Base-by-base conservation (phyloP, 2,329 filamentous ascomycete species). In the Gyromitra esculenta region DNA sequence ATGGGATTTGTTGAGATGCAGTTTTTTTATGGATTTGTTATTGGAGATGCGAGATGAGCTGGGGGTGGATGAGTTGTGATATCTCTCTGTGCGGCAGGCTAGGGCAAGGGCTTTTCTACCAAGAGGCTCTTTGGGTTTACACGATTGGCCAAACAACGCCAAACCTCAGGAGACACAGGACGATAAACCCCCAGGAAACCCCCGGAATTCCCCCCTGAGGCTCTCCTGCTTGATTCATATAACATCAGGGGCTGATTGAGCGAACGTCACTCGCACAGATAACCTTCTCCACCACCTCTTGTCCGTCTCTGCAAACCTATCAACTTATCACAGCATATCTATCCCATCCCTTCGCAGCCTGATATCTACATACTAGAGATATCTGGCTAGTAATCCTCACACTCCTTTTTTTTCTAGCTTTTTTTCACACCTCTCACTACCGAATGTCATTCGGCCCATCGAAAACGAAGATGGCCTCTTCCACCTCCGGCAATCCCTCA, bases 401-500 rank as follows among this genome's bases (percentile, higher is more conserved):
- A 48, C 35, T 65, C 56, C 11, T 64, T 69, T 60, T 21, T 52
- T 37, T 68, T 21, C 43, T 68, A 74, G 63, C 35, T 57, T 56
- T 56, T 64, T 18, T 18, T 59, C 7, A 64, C 48, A 50, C 57
- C 69, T 25, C n/a, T n/a, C 69, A 56, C 41, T 56, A 74, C 57
- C 72, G 65, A 64, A 75, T 75, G 72, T 75, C 72, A 70, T 75
- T 75, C 52, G 72, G 72, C 35, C 65, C 72, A 64, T 71, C 72
- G 18, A 75, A 71, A 63, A 71, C 70, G 48, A 74, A 69, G 41
- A 78, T 78, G 76, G 76, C 76, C 35, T 74, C 75, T 35, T 72
- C 85, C 76, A 52, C 41, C n/a, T 35, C 69, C 5, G 78, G 77
- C 39, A 75, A 75, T 70, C 59, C 72, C 43, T 43, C 70, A 31